These are phyloP conservation scores for Aspergillus amoenus DNA, from an alignment of 2,329 filamentous ascomycete species.

Conservation along the genomic window DNA sequence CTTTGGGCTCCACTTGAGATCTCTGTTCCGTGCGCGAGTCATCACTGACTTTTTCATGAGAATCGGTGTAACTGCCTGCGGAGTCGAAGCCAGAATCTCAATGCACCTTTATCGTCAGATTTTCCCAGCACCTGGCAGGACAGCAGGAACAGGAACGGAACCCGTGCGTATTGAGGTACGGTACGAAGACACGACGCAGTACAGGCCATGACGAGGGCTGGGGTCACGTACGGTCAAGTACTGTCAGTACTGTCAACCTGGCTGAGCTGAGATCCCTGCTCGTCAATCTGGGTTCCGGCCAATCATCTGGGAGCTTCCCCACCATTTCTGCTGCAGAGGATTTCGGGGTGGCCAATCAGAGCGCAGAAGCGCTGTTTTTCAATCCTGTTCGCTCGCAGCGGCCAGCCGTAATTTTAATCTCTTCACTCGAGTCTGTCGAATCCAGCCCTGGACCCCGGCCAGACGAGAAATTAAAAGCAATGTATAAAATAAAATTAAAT, in stretches of 20 bases:
- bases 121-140: background rate
- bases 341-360: constrained; percentile 17
- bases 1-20: background rate
- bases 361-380: constrained; percentile 17
- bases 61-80: background rate
- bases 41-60: background rate
- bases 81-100: background rate
- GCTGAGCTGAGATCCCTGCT: constrained; percentile 24
- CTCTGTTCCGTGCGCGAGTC: background rate
- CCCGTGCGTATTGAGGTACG: background rate
- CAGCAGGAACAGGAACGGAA: background rate
- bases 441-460: constrained; percentile 6
- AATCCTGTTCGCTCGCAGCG: constrained; percentile 13
- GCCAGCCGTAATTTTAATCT: constrained; percentile 6
- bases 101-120: background rate
- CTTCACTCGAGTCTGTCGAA: constrained; percentile 6
- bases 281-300: constrained; percentile 29
- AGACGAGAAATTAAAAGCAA: background rate
- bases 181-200: constrained; percentile 8
- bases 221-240: constrained; percentile 4
- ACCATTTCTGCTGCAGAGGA: constrained; percentile 19
- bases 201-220: constrained; percentile 18
- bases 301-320: constrained; percentile 29
- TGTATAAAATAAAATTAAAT: constrained; percentile 1
- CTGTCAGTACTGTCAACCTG: constrained; percentile 17